Evolutionary conservation across 2,329 filamentous ascomycete genomes (phyloP).

Genomic region (Scedosporium aurantiacum): DNA sequence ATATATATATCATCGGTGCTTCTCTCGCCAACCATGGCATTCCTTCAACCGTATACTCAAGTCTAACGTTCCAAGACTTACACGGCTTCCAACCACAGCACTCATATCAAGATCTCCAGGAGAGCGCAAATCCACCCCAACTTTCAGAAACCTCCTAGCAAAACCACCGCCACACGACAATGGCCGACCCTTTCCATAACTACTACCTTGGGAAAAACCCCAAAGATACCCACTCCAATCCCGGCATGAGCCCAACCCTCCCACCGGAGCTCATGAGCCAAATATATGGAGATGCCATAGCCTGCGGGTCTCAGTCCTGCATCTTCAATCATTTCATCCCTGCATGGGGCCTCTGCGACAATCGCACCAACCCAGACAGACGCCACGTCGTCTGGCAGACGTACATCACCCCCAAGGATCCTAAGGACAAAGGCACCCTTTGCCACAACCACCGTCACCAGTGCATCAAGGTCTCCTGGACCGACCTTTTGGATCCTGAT

Average conservation of each 20-base stretch:
- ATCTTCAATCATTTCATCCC: conserved; percentile 1
- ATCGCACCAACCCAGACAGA: background rate
- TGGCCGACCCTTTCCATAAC: background rate
- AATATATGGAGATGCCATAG: background rate
- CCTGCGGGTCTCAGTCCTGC: background rate
- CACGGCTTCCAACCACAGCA: no score
- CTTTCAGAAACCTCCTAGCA: background rate
- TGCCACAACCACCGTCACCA: background rate
- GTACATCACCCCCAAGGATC: background rate
- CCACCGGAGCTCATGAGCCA: background rate
- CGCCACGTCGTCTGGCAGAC: background rate
- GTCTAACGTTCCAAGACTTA: no score
- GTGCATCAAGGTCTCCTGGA: background rate
- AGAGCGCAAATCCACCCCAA: background rate
- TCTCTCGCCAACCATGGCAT: no score
- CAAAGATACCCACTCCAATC: background rate
- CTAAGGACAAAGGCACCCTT: background rate
- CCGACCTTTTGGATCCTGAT: background rate
- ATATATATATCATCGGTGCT: no score
- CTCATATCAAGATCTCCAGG: background rate
- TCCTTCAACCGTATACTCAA: no score
- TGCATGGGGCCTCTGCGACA: background rate
- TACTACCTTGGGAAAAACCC: background rate
- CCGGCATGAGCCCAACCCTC: background rate
- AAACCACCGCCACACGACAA: background rate